Conservation (phyloP, 257 asterid genomes). For the Penstemon barbatus region DNA sequence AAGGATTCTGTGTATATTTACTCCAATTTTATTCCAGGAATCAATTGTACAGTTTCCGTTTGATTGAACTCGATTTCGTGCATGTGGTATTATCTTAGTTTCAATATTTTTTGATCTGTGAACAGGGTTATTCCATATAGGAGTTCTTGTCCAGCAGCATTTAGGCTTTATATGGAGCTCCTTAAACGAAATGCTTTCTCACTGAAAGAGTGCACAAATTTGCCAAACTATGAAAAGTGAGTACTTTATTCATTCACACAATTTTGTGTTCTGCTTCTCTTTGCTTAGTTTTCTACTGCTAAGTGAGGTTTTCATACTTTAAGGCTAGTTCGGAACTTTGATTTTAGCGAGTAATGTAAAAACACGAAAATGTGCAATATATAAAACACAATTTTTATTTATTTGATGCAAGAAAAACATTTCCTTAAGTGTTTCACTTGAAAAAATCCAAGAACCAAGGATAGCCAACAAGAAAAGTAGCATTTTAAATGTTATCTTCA, state of each 20-base stretch:
- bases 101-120: conserved; percentile 20
- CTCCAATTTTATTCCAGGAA: background rate
- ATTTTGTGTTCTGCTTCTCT: background rate
- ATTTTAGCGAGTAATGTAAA: too few species aligned
- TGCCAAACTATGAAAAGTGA: conserved; percentile 74
- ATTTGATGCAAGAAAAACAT: too few species aligned
- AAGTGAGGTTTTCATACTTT: background rate
- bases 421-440: too few species aligned
- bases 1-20: background rate
- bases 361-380: too few species aligned
- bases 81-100: background rate
- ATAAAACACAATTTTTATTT: too few species aligned
- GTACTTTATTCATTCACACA: conserved; percentile 30
- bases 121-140: conserved; percentile 81
- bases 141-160: conserved; percentile 77
- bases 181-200: conserved; percentile 65
- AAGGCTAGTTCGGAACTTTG: too few species aligned
- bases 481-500: too few species aligned
- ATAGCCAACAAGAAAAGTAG: too few species aligned
- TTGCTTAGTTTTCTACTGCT: conserved; percentile 10
- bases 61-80: background rate
- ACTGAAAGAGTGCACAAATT: conserved; percentile 49
- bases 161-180: conserved; percentile 89
- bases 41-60: background rate
- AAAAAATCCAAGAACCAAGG: too few species aligned